Base-by-base conservation (phyloP, 1,139 yeast genomes). In the Zygosaccharomyces pseudobailii region DNA sequence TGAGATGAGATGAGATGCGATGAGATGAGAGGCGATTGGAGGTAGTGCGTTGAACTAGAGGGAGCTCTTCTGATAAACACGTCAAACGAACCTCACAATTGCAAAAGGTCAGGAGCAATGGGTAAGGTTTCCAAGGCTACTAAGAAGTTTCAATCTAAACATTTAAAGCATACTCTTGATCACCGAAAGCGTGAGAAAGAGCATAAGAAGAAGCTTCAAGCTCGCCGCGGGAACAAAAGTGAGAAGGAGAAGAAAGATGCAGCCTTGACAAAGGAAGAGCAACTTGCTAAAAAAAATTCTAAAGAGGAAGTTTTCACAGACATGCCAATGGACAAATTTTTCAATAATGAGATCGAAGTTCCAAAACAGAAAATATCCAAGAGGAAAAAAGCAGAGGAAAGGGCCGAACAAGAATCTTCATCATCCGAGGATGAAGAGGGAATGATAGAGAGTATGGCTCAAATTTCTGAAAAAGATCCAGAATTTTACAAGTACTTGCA, bases 121-220 rank as follows among this genome's bases (percentile, higher is more conserved):
- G 80, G 73, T 50, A 78, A 76, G 62, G 74, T 75, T 13, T 71
- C 87, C 32, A 89, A 89, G 68, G 76, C 90, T 48, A 90, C 97
- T 35, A 92, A 88, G 76, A 92, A 94, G 90, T 92, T 92, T 71
- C 94, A 89, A 63, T 77, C 86, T 62, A 88, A 88, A 65, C 96
- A 90, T 67, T 76, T 94, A 77, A 87, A 88, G 70, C 84, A 80
- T 55, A 83, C 95, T 31, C 69, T 90, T 49, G 95, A 87, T 52
- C 95, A 88, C 65, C 82, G 97, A 59, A 85, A 82, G 68, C 82
- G 82, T 63, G 87, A 80, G 48, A 92, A 88, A 67, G 82, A 82
- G 57, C 85, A 85, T 64, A 80, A 77, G 58, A 83, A 86, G 69
- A 78, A 82, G 62, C 66, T 71, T 34, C 73, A 71, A 35, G 69